phyloP scores from a whole-genome alignment of 164 flowering plant genomes.

The Liquidambar formosana region DNA sequence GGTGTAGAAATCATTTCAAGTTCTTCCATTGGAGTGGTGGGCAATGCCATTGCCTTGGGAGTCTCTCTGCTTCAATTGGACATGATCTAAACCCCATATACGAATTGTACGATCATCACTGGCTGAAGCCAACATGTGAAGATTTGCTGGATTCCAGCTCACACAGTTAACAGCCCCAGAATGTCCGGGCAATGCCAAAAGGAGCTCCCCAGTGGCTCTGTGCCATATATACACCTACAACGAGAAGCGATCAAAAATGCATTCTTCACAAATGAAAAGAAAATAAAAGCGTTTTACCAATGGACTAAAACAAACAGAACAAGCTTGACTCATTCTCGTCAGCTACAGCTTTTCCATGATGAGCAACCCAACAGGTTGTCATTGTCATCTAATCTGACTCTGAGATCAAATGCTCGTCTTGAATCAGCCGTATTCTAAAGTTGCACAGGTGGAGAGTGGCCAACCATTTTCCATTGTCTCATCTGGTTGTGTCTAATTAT shows the following conservation, averaged over 20 bases:
- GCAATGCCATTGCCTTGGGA: slow-evolving; percentile 28
- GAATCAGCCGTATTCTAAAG: too few species aligned
- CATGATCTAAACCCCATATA: slow-evolving; percentile 51
- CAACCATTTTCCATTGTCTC: too few species aligned
- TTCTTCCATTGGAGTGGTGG: slow-evolving; percentile 35
- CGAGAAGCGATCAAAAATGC: neutral
- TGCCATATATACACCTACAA: slow-evolving; percentile 61
- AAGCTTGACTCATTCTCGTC: too few species aligned
- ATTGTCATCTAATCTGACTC: too few species aligned
- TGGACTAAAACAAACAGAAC: too few species aligned
- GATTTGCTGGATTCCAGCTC: slow-evolving; percentile 58
- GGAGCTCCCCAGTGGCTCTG: slow-evolving; percentile 39
- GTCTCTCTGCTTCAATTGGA: slow-evolving; percentile 18
- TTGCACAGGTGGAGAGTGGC: too few species aligned
- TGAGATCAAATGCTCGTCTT: too few species aligned
- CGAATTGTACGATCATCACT: slow-evolving; percentile 63
- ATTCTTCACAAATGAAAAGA: neutral
- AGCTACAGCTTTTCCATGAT: too few species aligned
- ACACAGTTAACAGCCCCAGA: slow-evolving; percentile 60
- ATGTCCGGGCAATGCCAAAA: slow-evolving; percentile 44
- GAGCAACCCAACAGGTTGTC: too few species aligned
- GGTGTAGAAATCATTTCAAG: slow-evolving; percentile 5
- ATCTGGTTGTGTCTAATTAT: too few species aligned
- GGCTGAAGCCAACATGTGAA: slow-evolving; percentile 60
- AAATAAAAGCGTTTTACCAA: neutral